These are phyloP conservation scores for Diaporthe sp. DNA, from an alignment of 2,329 filamentous ascomycete genomes.

Conservation along the genomic window DNA sequence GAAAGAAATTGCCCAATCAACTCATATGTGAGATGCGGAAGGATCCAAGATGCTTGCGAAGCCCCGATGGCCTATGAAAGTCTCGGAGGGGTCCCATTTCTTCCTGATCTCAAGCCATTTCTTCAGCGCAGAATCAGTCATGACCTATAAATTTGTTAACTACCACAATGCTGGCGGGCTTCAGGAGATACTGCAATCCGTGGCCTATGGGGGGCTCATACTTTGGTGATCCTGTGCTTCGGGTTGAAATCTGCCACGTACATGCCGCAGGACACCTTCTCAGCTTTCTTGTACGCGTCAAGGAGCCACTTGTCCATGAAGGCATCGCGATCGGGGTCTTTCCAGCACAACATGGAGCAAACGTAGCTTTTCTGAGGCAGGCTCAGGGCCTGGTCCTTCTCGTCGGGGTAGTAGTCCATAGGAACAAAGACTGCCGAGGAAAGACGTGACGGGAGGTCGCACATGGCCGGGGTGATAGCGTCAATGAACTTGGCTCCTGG, in stretches of 20 bases:
- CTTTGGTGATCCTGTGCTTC: neutral
- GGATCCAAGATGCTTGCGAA: neutral
- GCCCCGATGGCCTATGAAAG: neutral
- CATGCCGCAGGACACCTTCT: neutral
- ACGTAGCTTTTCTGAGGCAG: neutral
- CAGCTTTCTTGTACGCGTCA: neutral
- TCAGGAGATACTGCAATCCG: neutral
- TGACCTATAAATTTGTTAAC: neutral
- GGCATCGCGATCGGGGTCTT: neutral
- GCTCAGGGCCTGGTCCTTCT: neutral
- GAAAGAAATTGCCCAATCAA: too few species aligned
- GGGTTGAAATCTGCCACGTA: neutral
- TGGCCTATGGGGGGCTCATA: neutral
- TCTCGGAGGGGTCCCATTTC: neutral
- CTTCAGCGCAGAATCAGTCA: neutral
- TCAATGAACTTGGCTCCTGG: neutral
- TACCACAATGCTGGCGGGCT: too few species aligned
- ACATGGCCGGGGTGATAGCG: neutral
- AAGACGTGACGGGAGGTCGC: neutral
- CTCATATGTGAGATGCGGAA: neutral
- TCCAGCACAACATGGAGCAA: slow-evolving; percentile 1
- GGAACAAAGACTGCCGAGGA: neutral
- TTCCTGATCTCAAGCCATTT: neutral
- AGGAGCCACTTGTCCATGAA: slow-evolving; percentile 1
- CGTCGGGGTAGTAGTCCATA: neutral